Evolutionary conservation across 139 green algal species (phyloP).

Genomic region (Closterium sp.): DNA sequence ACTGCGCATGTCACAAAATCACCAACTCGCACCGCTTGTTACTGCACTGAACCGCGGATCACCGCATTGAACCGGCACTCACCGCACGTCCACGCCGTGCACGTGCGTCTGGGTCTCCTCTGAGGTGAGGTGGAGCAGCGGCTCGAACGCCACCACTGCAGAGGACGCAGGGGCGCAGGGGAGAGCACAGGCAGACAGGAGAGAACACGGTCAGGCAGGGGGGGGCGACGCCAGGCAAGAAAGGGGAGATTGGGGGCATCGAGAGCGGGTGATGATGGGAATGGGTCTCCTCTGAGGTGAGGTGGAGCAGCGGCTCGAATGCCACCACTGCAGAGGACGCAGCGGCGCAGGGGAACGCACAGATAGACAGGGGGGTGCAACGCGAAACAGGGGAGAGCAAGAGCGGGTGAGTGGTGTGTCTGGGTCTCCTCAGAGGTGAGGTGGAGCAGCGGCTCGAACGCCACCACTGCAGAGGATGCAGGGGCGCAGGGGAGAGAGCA

Average conservation of each 20-base stretch:
- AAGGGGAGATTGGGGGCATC: too few species aligned
- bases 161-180: background rate
- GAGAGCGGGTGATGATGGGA: too few species aligned
- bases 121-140: slow-evolving; percentile 13
- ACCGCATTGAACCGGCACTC: background rate
- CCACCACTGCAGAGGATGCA: slow-evolving; percentile 1
- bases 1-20: background rate
- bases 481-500: background rate
- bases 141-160: slow-evolving; percentile 32
- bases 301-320: slow-evolving; percentile 30
- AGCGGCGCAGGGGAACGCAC: background rate
- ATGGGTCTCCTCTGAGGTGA: slow-evolving; percentile 1
- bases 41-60: background rate
- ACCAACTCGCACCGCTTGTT: background rate
- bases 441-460: slow-evolving; percentile 30
- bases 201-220: too few species aligned
- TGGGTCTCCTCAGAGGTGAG: slow-evolving; percentile 3
- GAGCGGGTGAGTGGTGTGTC: too few species aligned
- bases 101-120: slow-evolving; percentile 2
- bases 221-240: too few species aligned
- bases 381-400: too few species aligned
- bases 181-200: background rate
- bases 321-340: slow-evolving; percentile 3
- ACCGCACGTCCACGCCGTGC: background rate
- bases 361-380: too few species aligned